A percentile compares a stretch with the other conserved stretches of the same genome.
Evolutionary conservation across 2,329 filamentous ascomycete genomes (phyloP).

Genomic region (Diaporthe nobilis): DNA sequence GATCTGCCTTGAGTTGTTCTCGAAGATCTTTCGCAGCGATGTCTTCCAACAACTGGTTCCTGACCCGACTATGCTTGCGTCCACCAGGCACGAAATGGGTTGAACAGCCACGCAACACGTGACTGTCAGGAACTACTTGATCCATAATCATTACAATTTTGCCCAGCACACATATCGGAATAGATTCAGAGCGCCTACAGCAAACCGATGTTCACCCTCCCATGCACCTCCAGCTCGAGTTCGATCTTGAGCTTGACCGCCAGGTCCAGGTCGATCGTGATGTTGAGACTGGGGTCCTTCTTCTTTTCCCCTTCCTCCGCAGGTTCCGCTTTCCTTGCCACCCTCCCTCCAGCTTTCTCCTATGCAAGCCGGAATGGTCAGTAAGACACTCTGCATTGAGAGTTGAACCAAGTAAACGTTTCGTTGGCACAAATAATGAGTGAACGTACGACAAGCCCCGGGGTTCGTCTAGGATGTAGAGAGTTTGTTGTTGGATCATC

Average conservation of each 20-base stretch:
- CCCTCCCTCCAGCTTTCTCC: neutral
- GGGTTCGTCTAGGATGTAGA: no score
- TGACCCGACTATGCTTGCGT: neutral
- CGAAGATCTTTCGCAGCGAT: no score
- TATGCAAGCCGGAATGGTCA: neutral
- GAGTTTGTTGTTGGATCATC: neutral
- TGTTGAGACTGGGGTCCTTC: slow-evolving; percentile 1
- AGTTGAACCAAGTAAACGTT: neutral
- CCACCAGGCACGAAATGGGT: neutral
- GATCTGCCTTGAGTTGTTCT: neutral
- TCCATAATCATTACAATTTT: neutral
- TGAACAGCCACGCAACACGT: neutral
- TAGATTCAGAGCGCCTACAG: neutral
- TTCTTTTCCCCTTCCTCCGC: neutral
- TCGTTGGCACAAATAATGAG: neutral
- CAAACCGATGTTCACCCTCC: neutral
- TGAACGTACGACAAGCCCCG: neutral
- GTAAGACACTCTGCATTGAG: neutral
- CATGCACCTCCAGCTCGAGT: neutral
- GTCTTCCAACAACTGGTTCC: neutral
- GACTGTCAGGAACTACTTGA: neutral
- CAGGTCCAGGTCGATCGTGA: neutral
- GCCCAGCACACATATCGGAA: neutral
- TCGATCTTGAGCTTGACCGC: neutral
- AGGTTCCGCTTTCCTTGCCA: neutral